Evolutionary conservation across 2,329 filamentous ascomycete genomes (phyloP), one percentile per base, ranked within the genome.

Genomic region (Daldinia eschscholtzii): DNA sequence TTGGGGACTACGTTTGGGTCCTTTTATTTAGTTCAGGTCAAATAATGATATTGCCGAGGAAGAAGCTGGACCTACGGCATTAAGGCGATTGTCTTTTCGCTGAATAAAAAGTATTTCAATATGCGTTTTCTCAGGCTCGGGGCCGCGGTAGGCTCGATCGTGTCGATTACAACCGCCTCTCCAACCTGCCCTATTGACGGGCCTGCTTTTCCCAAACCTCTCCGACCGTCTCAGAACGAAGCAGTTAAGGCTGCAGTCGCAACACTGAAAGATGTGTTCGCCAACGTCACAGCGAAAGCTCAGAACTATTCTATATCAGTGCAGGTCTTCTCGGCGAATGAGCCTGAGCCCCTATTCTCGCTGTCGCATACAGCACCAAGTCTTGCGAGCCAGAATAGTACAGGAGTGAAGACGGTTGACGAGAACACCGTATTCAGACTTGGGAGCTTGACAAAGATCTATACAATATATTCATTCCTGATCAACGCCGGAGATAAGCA

Each of bases 341-440:
- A 80, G 6, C 59, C 70, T 1, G 58, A 68, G n/a, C 73, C 79
- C 1, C 58, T 81, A 15, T 80, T 78, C 57, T 73, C 76, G 6
- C 78, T 80, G 26, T 78, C 78, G 23, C 78, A 80, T 60, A 80
- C 79, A 5, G 77, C 78, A n/a, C 76, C 77, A 9, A 71, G 70
- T 6, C 70, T 79, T 13, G 71, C 60, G 33, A 69, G 57, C 26
- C 67, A 72, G 26, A 73, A 71, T 15, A 73, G 76, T 3, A 73
- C 75, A 7, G 80, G 81, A 0, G 77, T 80, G 6, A 76, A 68
- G 7, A 73, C 72, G 1, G 76, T 85, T 3, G 77, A 81, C 35
- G 76, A 77, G 6, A 74, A 84, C 63, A 83, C 80, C 0, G 77
- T 84, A 2, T 84, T 82, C 68, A 79, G 83, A 9, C 75, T 83